Evolutionary conservation across 768 basidiomycete species (phyloP).

Genomic region (Mycena galopus): DNA sequence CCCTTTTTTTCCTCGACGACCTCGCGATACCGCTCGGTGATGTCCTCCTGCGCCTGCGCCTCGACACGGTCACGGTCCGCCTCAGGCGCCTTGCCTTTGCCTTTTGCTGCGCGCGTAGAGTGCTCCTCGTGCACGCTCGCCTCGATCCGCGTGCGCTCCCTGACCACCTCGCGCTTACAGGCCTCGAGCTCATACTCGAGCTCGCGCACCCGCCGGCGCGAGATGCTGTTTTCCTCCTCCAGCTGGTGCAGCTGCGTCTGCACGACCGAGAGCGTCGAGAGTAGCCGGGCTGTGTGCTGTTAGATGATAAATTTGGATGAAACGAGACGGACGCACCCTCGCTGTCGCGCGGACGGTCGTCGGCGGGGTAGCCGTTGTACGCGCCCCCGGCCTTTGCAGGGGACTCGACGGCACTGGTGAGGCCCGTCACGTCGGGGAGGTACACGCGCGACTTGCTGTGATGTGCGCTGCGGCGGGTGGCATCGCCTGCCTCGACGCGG

Average conservation of each 20-base stretch:
- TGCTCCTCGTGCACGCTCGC: constrained; percentile 45
- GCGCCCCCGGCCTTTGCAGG: constrained; percentile 70
- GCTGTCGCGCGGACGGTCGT: constrained; percentile 65
- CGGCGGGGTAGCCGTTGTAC: constrained; percentile 63
- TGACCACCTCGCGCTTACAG: constrained; percentile 82
- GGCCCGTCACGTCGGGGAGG: constrained; percentile 86
- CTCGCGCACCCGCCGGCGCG: constrained; percentile 86
- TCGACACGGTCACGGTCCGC: constrained; percentile 41
- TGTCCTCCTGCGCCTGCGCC: constrained; percentile 51
- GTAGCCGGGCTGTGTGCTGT: constrained; percentile 64
- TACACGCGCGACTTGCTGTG: constrained; percentile 60
- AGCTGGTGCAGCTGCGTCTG: constrained; percentile 79
- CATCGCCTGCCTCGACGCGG: constrained; percentile 40
- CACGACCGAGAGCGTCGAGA: constrained; percentile 71
- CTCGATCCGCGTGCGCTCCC: constrained; percentile 75
- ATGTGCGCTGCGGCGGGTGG: constrained; percentile 38
- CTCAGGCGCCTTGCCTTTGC: constrained; percentile 56
- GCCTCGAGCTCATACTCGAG: constrained; percentile 89
- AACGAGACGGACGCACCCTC: constrained; percentile 64
- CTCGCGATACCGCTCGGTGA: constrained; percentile 72
- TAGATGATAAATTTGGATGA: not conserved
- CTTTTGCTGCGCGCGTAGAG: constrained; percentile 46
- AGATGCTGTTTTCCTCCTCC: constrained; percentile 86
- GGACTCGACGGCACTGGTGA: constrained; percentile 83
- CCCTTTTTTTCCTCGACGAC: constrained; percentile 93